These are phyloP conservation scores for Trichoderma erinaceum DNA, from an alignment of 495 filamentous ascomycete species.

Conservation along the genomic window DNA sequence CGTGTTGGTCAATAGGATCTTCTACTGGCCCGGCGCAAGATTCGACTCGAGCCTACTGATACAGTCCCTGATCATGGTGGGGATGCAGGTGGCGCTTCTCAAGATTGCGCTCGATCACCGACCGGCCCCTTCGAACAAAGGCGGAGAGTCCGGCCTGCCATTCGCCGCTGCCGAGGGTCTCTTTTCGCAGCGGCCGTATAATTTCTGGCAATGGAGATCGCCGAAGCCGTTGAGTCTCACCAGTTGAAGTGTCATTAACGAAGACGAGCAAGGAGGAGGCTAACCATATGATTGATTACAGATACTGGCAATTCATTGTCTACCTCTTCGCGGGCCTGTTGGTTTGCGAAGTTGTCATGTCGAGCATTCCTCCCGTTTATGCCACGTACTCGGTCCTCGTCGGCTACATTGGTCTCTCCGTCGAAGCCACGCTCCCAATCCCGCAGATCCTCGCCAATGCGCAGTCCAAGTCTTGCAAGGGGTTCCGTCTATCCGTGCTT, in stretches of 20 bases:
- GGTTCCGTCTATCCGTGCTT: slow-evolving; percentile 81
- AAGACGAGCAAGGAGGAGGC: neutral
- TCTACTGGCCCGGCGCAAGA: slow-evolving; percentile 88
- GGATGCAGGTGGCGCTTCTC: slow-evolving; percentile 72
- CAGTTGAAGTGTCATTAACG: neutral
- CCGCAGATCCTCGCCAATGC: slow-evolving; percentile 84
- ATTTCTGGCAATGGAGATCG: slow-evolving; percentile 91
- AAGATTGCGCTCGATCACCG: slow-evolving; percentile 89
- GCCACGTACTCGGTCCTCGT: slow-evolving; percentile 61
- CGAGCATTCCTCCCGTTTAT: slow-evolving; percentile 49
- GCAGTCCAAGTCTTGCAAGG: slow-evolving; percentile 71
- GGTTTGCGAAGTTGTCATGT: slow-evolving; percentile 65
- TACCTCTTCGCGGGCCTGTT: slow-evolving; percentile 62
- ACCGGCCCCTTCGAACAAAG: slow-evolving; percentile 54
- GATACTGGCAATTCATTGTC: slow-evolving; percentile 83
- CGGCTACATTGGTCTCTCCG: slow-evolving; percentile 75
- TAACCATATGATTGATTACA: slow-evolving; percentile 28
- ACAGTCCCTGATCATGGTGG: slow-evolving; percentile 82
- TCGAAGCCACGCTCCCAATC: slow-evolving; percentile 85
- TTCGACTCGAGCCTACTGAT: slow-evolving; percentile 75
- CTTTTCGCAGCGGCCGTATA: slow-evolving; percentile 60
- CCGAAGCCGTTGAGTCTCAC: slow-evolving; percentile 55
- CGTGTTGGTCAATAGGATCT: slow-evolving; percentile 51
- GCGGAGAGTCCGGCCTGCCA: slow-evolving; percentile 48
- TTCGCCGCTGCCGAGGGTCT: slow-evolving; percentile 51